Evolutionary conservation across 1,284 basidiomycete genomes (phyloP).

Genomic region (Tilletia indica): DNA sequence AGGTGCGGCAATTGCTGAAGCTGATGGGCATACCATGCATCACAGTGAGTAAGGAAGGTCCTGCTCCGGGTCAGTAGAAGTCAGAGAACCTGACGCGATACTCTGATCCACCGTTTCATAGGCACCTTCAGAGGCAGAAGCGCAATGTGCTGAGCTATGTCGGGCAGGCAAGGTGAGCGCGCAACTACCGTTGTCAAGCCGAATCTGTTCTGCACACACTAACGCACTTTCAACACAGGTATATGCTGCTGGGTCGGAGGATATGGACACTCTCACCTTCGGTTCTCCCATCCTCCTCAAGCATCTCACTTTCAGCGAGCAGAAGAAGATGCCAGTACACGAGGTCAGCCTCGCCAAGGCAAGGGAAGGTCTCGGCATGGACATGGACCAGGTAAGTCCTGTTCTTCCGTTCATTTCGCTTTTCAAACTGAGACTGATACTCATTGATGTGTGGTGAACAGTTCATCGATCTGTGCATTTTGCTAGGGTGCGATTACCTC

Average conservation of each 20-base stretch:
- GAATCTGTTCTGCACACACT: background rate
- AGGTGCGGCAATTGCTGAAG: slow-evolving; percentile 79
- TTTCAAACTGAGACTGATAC: background rate
- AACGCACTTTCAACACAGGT: slow-evolving; percentile 62
- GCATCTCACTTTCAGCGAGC: slow-evolving; percentile 97
- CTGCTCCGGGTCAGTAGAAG: background rate
- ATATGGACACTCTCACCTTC: slow-evolving; percentile 99
- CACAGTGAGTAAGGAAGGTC: slow-evolving; percentile 28
- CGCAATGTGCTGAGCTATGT: slow-evolving; percentile 95
- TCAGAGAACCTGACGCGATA: too few relatives aligned
- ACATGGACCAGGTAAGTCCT: slow-evolving; percentile 73
- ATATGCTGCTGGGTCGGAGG: slow-evolving; percentile 94
- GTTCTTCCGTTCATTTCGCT: background rate
- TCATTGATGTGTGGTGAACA: slow-evolving; percentile 15
- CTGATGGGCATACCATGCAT: slow-evolving; percentile 98
- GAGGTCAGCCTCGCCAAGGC: slow-evolving; percentile 82
- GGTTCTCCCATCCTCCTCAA: slow-evolving; percentile 84
- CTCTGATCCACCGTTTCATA: background rate
- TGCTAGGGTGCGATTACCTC: slow-evolving; percentile 96
- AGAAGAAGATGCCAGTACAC: slow-evolving; percentile 94
- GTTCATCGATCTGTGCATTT: slow-evolving; percentile 96
- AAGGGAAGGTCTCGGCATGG: slow-evolving; percentile 83
- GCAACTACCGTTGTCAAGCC: background rate
- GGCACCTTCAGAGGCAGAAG: slow-evolving; percentile 96
- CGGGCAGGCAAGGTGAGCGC: slow-evolving; percentile 75